phyloP scores from a whole-genome alignment of 305 asterid genomes.

The Fraxinus sp. region DNA sequence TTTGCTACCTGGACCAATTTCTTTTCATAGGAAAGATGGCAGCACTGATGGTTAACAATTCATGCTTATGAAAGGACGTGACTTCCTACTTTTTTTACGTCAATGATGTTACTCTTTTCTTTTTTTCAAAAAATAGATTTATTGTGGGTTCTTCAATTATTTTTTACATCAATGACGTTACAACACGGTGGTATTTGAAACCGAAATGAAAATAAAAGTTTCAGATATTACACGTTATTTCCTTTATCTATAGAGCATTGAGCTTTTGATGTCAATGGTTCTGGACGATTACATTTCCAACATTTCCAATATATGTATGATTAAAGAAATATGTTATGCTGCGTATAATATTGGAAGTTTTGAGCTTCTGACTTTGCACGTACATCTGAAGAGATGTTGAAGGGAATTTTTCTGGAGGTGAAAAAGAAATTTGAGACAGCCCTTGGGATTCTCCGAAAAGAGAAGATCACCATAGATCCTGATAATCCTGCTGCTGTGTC shows the following conservation, averaged over 20 bases:
- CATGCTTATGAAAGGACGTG: not conserved
- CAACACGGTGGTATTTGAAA: not conserved
- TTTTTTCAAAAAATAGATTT: not conserved
- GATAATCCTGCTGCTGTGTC: conserved; percentile 82
- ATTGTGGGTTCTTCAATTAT: not conserved
- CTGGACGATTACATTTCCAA: not conserved
- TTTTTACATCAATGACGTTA: not conserved
- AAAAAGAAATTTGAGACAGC: conserved; percentile 92
- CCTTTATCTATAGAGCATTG: not conserved
- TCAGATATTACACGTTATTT: not conserved
- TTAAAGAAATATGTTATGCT: conserved; percentile 8
- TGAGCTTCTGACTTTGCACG: conserved; percentile 35
- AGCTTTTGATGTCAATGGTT: not conserved
- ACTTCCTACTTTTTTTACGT: not conserved
- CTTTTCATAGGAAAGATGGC: not conserved
- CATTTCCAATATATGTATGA: not conserved
- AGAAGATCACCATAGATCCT: conserved; percentile 86
- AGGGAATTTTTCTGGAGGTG: conserved; percentile 83
- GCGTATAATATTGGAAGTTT: conserved; percentile 4
- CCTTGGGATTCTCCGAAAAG: conserved; percentile 62
- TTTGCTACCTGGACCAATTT: not conserved
- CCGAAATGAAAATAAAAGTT: not conserved
- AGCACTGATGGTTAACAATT: not conserved
- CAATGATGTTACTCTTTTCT: not conserved
- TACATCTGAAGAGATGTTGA: conserved; percentile 72